Base-by-base conservation (phyloP, 441 rosid species). In the Dalechampia spathulata region DNA sequence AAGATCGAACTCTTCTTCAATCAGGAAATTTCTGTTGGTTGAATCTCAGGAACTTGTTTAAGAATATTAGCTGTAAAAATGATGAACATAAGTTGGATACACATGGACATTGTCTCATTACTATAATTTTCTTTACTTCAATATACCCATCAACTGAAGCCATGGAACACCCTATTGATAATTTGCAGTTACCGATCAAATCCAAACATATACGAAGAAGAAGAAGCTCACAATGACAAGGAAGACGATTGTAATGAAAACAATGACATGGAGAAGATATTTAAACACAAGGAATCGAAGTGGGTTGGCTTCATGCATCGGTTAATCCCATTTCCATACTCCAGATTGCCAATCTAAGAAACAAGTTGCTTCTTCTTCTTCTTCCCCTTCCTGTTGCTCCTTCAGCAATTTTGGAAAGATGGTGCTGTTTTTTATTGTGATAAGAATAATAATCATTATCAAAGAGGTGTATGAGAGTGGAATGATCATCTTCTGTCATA, bases 261-360 rank as follows among this genome's bases (percentile, higher is more conserved):
- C 43, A 22, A 17, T 22, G 30, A 32, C 52, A 41, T 21, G 2
- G 50, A 65, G 5, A 56, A 70, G 30, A 30, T 49, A 41, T 30
- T 49, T 11, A 55, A 49, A 2, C 19, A 52, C 7, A 27, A 58
- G 43, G 62, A 61, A 19, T 45, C 68, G 21, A 60, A 38, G 15
- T 49, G 40, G 21, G 68, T 66, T 15, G 67, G 63, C 11, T 58
- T 73, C n/a, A 51, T 70, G 32, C 71, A 66, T 58, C 74, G 73
- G 49, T 74, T 70, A 78, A 65, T 62, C 68, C 61, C 74, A 5
- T 68, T 62, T 66, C 61, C 74, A 5, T 68, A 66, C 63, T 71
- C 83, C 30, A 72, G 69, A 56, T 60, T 74, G 43, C 58, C 68
- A 44, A 55, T 56, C 19, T 23, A 1, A 36, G 74, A 66, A 62